Base-by-base conservation (phyloP, 768 basidiomycete genomes). In the Chalciporus chontae region DNA sequence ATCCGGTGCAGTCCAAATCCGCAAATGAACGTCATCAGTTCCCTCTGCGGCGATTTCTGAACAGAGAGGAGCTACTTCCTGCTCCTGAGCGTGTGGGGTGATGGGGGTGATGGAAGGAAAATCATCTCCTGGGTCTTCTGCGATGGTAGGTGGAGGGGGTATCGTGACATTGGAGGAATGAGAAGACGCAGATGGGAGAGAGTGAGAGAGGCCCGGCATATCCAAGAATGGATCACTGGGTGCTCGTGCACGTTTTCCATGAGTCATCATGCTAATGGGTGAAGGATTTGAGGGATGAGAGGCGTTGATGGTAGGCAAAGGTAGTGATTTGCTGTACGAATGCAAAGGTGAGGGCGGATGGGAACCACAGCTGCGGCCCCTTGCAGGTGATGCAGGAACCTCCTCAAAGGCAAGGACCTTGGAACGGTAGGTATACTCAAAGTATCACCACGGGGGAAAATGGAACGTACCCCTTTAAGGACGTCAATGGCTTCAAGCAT, bases 401-500 rank as follows among this genome's bases (percentile, higher is more conserved):
- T 94, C 91, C 63, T 88, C 85, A 67, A 94, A 94, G 8, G 80
- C 91, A 29, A 84, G 71, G 19, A 81, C 79, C 78, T 80, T 46
- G 50, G 31, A 34, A 42, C 13, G 24, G 15, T 51, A 18, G 17
- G 41, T 18, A 53, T 52, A 19, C 56, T 8, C 43, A 38, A 42
- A 27, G 45, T 21, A 57, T 13, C 40, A 36, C 29, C 47, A 48
- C 40, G 50, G 23, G 43, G 48, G 60, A 53, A 58, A 11, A 17
- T 40, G 32, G 9, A 10, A 75, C 85, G 59, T 58, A 88, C 91
- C 60, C 93, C 93, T 80, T 95, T 95, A 56, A 94, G 81, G 41
- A 93, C 72, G 58, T 90, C 84, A 49, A 94, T 83, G 9, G 90
- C 90, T 70, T 94, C 92, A 44, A 89, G 75, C 91, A 94, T 94